Conservation (phyloP, 495 filamentous ascomycete genomes). For the Xylaria scruposa region DNA sequence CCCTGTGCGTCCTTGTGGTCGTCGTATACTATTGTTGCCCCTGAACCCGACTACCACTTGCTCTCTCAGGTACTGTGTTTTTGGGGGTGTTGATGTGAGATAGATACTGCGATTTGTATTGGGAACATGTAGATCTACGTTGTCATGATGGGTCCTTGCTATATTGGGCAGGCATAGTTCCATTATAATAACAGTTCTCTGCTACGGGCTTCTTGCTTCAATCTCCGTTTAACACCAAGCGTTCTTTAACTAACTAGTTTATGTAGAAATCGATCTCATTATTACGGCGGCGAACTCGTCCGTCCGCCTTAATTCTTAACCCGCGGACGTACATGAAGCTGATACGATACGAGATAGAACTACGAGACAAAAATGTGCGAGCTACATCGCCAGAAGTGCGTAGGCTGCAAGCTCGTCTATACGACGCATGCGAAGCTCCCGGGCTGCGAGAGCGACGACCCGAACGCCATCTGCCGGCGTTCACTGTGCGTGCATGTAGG, state of each 20-base stretch:
- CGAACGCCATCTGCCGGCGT: conserved; percentile 23
- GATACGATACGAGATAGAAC: background rate
- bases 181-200: background rate
- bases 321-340: background rate
- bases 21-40: background rate
- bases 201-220: background rate
- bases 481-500: conserved; percentile 36
- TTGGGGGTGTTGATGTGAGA: background rate
- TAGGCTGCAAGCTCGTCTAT: conserved; percentile 29
- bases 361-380: conserved; percentile 32
- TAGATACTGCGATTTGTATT: background rate
- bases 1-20: background rate
- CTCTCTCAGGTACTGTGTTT: background rate
- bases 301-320: background rate
- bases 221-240: background rate
- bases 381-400: conserved; percentile 32
- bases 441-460: conserved; percentile 33
- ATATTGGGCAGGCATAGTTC: background rate
- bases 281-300: background rate
- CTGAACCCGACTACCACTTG: background rate
- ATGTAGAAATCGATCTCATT: background rate
- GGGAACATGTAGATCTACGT: background rate
- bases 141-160: background rate
- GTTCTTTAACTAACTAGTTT: background rate
- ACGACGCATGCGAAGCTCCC: conserved; percentile 30